Base-by-base conservation (phyloP, 805 yeast species). In the Candida sithepensis region DNA sequence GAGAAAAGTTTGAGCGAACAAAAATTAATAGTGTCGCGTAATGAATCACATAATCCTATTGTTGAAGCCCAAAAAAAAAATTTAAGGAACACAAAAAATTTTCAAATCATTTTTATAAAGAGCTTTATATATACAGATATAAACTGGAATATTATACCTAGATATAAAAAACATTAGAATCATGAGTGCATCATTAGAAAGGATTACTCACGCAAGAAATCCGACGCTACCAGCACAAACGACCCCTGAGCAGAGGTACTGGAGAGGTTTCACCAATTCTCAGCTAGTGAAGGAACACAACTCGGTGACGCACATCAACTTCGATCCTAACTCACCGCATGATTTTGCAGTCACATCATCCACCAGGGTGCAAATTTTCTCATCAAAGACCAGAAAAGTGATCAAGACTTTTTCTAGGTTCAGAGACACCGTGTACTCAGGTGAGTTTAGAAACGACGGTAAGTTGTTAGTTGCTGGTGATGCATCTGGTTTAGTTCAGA, bases 291-390 rank as follows among this genome's bases (percentile, higher is more conserved):
- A 94, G 65, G 98, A 94, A 65, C 92, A 88, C 68, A 90, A 88
- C 66, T 88, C 97, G 37, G 88, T 94, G 39, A 83, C 87, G 32
- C 95, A 89, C 63, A 83, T 94, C 46, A 77, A 84, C 53, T 94
- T 94, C 75, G 90, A 87, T 63, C 97, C 97, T 2, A 77, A 75
- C 34, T 70, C 83, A 14, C 96, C 97, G 4, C 84, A 88, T 63
- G 96, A 94, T 68, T 87, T 92, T 70, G 98, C 97, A 21, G 88
- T 94, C 32, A 87, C 97, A 0, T 82, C 95, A 26, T 84, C 96
- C 18, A 85, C 97, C 0, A 77, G 97, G 61, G 87, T 94, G 48
- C 98, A 94, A 65, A 81, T 94, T 8, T 88, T 92, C 60, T 87
- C 96, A 0, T 84, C 96, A n/a, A 88, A 88, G 65, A 94, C 98